Percentiles rank a stretch among this genome's conserved stretches.
Conservation (phyloP, 2,329 filamentous ascomycete genomes). For the Botrytis pseudocinerea region DNA sequence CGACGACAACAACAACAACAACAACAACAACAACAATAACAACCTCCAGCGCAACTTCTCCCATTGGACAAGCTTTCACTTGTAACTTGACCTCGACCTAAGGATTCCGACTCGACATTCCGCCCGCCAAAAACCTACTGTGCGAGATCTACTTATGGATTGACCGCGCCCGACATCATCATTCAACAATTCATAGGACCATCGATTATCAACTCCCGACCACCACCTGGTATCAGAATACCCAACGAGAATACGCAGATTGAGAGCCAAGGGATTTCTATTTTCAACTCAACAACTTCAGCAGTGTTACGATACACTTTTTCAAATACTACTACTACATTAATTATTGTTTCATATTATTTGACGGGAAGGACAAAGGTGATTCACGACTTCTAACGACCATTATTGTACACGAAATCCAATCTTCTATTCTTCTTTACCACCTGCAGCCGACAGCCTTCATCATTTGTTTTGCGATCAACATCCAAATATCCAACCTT, state of each 20-base stretch:
- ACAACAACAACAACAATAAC: conserved; percentile 1
- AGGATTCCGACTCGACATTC: neutral
- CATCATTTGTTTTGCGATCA: neutral
- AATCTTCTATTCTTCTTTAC: conserved; percentile 4
- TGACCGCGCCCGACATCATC: neutral
- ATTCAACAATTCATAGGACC: neutral
- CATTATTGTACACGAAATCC: conserved; percentile 14
- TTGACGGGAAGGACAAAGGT: conserved; percentile 14
- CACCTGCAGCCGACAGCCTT: neutral
- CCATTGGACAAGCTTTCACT: neutral
- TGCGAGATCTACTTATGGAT: conserved; percentile 6
- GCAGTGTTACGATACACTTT: conserved; percentile 6
- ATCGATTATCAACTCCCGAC: neutral
- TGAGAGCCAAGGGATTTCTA: neutral
- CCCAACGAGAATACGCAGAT: conserved; percentile 3
- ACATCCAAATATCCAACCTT: neutral
- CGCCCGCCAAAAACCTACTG: neutral
- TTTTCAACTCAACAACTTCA: neutral
- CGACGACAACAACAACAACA: conserved; percentile 17
- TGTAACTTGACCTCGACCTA: neutral
- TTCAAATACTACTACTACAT: neutral
- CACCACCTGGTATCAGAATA: conserved; percentile 3
- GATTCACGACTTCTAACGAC: conserved; percentile 23
- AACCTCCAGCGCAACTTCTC: conserved; percentile 3
- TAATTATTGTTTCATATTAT: conserved; percentile 20